Percentiles rank a stretch among this genome's conserved stretches.
Evolutionary conservation across 1,139 yeast species (phyloP).

Genomic region (Hansenula lynferdii): DNA sequence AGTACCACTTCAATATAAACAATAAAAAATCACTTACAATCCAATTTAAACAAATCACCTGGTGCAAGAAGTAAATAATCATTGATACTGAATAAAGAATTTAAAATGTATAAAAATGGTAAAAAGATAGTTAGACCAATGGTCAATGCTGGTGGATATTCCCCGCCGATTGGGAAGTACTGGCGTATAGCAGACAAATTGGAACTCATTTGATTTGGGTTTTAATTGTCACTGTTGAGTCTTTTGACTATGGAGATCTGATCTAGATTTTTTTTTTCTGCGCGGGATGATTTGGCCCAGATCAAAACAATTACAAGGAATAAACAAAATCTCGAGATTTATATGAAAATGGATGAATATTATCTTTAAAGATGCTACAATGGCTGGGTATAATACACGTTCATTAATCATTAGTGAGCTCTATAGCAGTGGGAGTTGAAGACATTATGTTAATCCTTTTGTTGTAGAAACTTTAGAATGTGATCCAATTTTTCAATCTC

Average conservation of each 20-base stretch:
- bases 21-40: constrained; percentile 35
- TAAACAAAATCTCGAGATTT: no score
- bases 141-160: constrained; percentile 61
- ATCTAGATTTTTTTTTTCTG: no score
- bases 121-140: constrained; percentile 59
- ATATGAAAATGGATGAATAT: no score
- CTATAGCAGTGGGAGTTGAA: no score
- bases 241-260: no score
- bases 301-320: no score
- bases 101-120: constrained; percentile 34
- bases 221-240: no score
- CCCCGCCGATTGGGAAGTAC: constrained; percentile 23
- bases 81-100: constrained; percentile 29
- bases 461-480: constrained; percentile 15
- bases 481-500: constrained; percentile 16
- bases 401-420: no score
- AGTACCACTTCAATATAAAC: no score
- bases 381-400: no score
- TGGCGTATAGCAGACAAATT: neutral
- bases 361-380: no score
- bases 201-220: neutral
- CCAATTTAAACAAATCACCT: constrained; percentile 48
- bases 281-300: no score
- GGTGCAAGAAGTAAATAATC: constrained; percentile 45
- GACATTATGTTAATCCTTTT: constrained; percentile 7